A percentile compares a stretch with the other conserved stretches of the same genome.
Evolutionary conservation across 192 early-diverging fungal genomes (phyloP).

Genomic region (Spizellomyces sp.): DNA sequence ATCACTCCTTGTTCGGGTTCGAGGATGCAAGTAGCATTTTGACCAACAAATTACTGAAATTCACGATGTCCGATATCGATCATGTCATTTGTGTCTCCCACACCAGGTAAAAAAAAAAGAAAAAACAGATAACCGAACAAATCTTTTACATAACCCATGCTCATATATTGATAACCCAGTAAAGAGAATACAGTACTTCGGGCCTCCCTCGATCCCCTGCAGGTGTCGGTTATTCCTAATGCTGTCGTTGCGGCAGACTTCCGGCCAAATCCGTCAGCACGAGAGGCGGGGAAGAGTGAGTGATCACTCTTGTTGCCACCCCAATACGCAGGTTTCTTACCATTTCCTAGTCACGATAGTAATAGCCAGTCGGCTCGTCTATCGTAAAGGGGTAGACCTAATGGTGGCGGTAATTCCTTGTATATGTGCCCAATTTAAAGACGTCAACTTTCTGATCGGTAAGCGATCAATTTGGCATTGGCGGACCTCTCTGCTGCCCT

Average conservation of each 20-base stretch:
- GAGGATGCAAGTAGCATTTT: slow-evolving; percentile 89
- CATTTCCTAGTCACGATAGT: slow-evolving; percentile 81
- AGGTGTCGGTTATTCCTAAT: slow-evolving; percentile 96
- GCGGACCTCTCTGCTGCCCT: not conserved
- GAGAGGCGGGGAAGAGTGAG: slow-evolving; percentile 23
- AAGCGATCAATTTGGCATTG: slow-evolving; percentile 7
- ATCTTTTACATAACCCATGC: not conserved
- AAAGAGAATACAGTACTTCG: slow-evolving; percentile 98
- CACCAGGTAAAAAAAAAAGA: slow-evolving; percentile 64
- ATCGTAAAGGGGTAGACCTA: slow-evolving; percentile 94
- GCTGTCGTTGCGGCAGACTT: slow-evolving; percentile 95
- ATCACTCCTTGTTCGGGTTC: slow-evolving; percentile 97
- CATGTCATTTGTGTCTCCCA: slow-evolving; percentile 98
- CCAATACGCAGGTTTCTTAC: not conserved
- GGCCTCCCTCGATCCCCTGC: slow-evolving; percentile 83
- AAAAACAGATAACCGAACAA: not conserved
- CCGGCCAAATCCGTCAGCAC: slow-evolving; percentile 72
- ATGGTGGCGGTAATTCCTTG: slow-evolving; percentile 88
- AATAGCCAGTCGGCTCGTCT: slow-evolving; percentile 87
- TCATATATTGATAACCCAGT: slow-evolving; percentile 45
- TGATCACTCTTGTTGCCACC: not conserved
- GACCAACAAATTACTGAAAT: slow-evolving; percentile 97
- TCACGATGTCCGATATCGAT: slow-evolving; percentile 93
- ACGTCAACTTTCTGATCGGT: slow-evolving; percentile 93
- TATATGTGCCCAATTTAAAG: slow-evolving; percentile 77